Percentiles rank a stretch among this genome's conserved stretches.
These are phyloP conservation scores for Klebsormidium nitens DNA, from an alignment of 139 green algal genomes.

Conservation along the genomic window DNA sequence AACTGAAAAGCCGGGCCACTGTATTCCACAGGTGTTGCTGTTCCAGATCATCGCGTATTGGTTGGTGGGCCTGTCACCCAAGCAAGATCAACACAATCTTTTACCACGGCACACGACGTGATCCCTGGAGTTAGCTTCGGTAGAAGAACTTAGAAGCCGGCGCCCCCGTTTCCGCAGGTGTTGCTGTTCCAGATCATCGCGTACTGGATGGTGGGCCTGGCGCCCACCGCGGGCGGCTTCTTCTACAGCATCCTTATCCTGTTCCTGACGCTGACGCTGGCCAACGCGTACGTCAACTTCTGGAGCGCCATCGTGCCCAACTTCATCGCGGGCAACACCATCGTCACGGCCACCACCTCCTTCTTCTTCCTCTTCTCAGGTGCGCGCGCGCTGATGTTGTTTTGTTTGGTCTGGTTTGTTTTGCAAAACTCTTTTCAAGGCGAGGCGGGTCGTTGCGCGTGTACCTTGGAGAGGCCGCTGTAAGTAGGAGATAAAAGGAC, in stretches of 20 bases:
- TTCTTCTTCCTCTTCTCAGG: constrained; percentile 45
- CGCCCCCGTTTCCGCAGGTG: too few species aligned
- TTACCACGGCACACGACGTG: too few species aligned
- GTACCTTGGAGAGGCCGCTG: too few species aligned
- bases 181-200: constrained; percentile 18
- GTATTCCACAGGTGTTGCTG: too few species aligned
- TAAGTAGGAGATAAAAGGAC: too few species aligned
- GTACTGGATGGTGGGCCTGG: constrained; percentile 33
- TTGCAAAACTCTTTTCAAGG: too few species aligned
- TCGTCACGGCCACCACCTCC: constrained; percentile 14
- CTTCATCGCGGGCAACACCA: constrained; percentile 31
- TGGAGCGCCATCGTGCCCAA: constrained; percentile 31
- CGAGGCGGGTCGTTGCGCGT: too few species aligned
- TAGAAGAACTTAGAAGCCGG: too few species aligned
- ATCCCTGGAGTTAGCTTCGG: too few species aligned
- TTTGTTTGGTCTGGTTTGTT: neutral
- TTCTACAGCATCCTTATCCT: constrained; percentile 7
- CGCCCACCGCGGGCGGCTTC: constrained; percentile 18
- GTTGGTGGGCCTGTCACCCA: constrained; percentile 8
- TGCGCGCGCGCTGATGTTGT: neutral
- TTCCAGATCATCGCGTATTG: constrained; percentile 18
- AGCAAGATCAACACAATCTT: too few species aligned
- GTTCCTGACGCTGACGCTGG: constrained; percentile 27
- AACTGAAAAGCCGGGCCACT: too few species aligned
- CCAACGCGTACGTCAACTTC: constrained; percentile 41